A percentile compares a stretch with the other conserved stretches of the same genome.
phyloP scores from a whole-genome alignment of 345 rosid species.

The Triadica sebifera region DNA sequence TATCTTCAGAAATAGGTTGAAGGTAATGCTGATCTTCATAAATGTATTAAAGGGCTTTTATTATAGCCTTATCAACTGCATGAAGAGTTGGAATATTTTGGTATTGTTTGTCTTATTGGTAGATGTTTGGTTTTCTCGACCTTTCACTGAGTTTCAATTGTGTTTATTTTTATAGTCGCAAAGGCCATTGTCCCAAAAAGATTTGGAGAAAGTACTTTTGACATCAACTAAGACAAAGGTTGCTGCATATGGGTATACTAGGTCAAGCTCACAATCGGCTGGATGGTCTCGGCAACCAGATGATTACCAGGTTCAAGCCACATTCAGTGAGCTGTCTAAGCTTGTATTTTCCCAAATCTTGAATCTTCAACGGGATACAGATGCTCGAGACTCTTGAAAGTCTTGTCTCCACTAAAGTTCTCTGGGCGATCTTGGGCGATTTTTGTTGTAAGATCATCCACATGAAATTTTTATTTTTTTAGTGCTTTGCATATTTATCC shows the following conservation, averaged over 20 bases:
- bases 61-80: neutral
- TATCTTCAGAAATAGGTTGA: too few relatives aligned
- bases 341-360: conserved; percentile 72
- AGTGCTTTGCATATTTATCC: neutral
- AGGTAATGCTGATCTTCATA: too few relatives aligned
- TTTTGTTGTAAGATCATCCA: conserved; percentile 21
- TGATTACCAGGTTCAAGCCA: conserved; percentile 71
- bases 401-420: conserved; percentile 13
- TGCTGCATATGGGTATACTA: conserved; percentile 71
- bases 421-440: conserved; percentile 1
- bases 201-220: conserved; percentile 64
- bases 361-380: conserved; percentile 72
- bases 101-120: neutral
- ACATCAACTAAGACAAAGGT: conserved; percentile 69
- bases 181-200: conserved; percentile 65
- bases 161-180: conserved; percentile 47
- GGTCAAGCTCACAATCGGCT: conserved; percentile 48
- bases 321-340: conserved; percentile 78
- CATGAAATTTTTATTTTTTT: neutral
- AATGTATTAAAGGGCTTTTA: neutral
- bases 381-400: conserved; percentile 50
- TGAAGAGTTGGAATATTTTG: neutral
- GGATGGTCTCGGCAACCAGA: conserved; percentile 56
- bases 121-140: neutral
- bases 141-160: neutral